A percentile compares a stretch with the other conserved stretches of the same genome.
Evolutionary conservation across 768 basidiomycete genomes (phyloP).

Genomic region (Phylloporus arenicola): DNA sequence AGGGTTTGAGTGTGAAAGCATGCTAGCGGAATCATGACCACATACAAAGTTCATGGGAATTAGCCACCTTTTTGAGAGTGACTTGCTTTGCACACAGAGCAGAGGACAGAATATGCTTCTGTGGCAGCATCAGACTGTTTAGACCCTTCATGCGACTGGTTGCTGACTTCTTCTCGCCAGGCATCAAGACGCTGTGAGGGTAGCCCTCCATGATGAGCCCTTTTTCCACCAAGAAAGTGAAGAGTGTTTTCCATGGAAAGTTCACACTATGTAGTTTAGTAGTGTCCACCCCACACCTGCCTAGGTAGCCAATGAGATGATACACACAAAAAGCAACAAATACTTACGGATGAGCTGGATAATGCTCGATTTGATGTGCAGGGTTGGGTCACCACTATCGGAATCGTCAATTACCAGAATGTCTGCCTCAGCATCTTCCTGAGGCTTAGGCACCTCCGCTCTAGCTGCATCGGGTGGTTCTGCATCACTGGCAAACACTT

Average conservation of each 20-base stretch:
- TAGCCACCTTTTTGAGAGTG: no score
- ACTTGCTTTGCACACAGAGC: no score
- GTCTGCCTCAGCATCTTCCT: no score
- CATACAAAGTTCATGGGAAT: no score
- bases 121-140: not conserved
- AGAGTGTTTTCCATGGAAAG: constrained; percentile 2
- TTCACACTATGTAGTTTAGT: not conserved
- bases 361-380: not conserved
- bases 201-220: not conserved
- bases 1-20: no score
- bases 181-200: not conserved
- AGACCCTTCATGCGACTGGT: not conserved
- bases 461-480: no score
- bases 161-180: not conserved
- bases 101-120: not conserved
- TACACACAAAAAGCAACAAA: no score
- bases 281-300: not conserved
- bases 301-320: no score
- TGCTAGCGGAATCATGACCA: no score
- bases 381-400: not conserved
- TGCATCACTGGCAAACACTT: not conserved
- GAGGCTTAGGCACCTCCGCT: no score
- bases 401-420: not conserved
- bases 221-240: not conserved
- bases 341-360: not conserved